Base-by-base conservation (phyloP, 1,284 basidiomycete genomes). In the Rhodotorula mucilaginosa region DNA sequence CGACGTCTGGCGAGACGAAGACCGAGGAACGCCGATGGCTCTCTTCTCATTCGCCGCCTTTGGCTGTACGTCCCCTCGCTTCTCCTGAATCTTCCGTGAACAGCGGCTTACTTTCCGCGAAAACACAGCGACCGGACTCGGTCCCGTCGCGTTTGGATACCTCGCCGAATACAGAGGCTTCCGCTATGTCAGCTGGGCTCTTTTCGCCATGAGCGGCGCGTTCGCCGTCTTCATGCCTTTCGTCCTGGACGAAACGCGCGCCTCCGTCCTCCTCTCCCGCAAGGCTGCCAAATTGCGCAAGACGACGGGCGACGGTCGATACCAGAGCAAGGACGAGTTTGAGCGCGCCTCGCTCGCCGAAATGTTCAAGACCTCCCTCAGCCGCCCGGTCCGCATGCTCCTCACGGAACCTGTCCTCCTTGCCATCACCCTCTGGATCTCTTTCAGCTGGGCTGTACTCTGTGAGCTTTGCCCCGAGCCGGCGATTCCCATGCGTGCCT, bases 21-120 rank as follows among this genome's bases (percentile, higher is more conserved):
- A 83, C 23, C 84, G 88, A 64, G 88, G 88, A 2, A 81, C 83
- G 4, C 86, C 88, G 0, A 86, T 86, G 13, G 86, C 86, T 54
- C 71, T 89, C 31, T 89, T 89, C 78, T 84, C 86, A 79, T 79
- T 88, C 46, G 62, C 64, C 2, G 75, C 75, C 0, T 76, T 76
- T 44, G 74, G 64, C 21, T 54, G 63, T 64, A 29, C 44, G 63
- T 29, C 10, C 4, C 13, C 6, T 6, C 13, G 7, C 44, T 13
- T 31, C 26, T 21, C 39, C 10, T 8, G 39, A 8, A 39, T 8
- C 23, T 21, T 10, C 16, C 8, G 6, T 3, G 12, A 13, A 15
- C 23, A 21, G 12, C n/a, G 19, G 10, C 21, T 15, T 15, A 44
- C 5, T 2, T 60, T 44, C 60, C 57, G 10, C 13, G 19, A 1